Evolutionary conservation across 768 basidiomycete genomes (phyloP), one percentile per base, ranked within the genome.

Genomic region (Lactifluus volemus): DNA sequence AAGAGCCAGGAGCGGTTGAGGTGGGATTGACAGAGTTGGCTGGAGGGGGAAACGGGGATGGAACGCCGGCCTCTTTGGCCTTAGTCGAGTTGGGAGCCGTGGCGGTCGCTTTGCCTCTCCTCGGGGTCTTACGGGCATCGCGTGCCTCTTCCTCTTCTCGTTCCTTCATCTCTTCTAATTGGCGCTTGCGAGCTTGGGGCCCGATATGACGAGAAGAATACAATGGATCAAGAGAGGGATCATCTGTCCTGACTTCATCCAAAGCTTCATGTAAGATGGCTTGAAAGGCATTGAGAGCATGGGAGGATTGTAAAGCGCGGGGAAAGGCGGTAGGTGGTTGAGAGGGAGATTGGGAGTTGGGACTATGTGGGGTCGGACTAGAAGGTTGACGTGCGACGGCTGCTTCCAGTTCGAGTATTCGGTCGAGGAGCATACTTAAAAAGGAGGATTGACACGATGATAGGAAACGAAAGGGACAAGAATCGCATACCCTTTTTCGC

Each of bases 401-500:
- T 32, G 57, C 69, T 68, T 87, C 83, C 32, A 87, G 77, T 61
- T 84, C 85, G 61, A 77, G 74, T 63, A 88, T 84, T 30, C 84
- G 82, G 63, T 84, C 80, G 11, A 84, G 73, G 38, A 85, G 74
- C 52, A 75, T 68, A 58, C 85, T 86, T 53, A 49, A 55, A 59
- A 4, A 15, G 41, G 54, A 15, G 41, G 53, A 57, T 45, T 63
- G 34, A 49, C 42, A 64, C 64, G 61, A 62, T 54, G 36, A 58
- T 55, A 59, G 54, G 51, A 44, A 51, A 30, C 49, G 14, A 56
- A 45, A 58, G 53, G 36, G 38, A n/a, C 19, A 21, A 52, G 50
- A 58, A 36, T 39, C 14, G 77, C 84, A 61, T 68, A 88, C 87
- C 79, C 78, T 76, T 80, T 73, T 69, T 89, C 86, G 66, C 83